Percentiles rank a stretch among this genome's conserved stretches.
phyloP scores from a whole-genome alignment of 2,329 filamentous ascomycete genomes.

The Zopfia rhizophila region DNA sequence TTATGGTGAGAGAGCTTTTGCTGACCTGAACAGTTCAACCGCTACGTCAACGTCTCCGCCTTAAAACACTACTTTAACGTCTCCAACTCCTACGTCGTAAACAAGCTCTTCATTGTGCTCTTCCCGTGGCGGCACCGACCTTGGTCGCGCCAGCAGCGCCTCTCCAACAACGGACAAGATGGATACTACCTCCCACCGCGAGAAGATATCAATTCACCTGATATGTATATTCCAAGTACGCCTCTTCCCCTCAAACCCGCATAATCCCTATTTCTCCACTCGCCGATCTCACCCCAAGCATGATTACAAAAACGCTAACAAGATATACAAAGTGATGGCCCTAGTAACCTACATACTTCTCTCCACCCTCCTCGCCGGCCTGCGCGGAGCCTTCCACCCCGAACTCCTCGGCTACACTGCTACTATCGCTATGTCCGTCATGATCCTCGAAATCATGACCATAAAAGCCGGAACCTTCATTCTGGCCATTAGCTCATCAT shows the following conservation, averaged over 20 bases:
- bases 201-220: slow-evolving; percentile 96
- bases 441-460: slow-evolving; percentile 87
- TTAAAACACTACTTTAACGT: slow-evolving; percentile 99
- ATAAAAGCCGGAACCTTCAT: slow-evolving; percentile 94
- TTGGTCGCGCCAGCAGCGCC: slow-evolving; percentile 89
- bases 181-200: slow-evolving; percentile 88
- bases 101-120: slow-evolving; percentile 91
- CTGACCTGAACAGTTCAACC: slow-evolving; percentile 69
- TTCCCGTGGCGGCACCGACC: slow-evolving; percentile 98
- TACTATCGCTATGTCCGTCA: slow-evolving; percentile 82
- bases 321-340: slow-evolving; percentile 80
- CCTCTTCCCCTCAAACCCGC: background rate
- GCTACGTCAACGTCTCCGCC: slow-evolving; percentile 90
- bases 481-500: slow-evolving; percentile 91
- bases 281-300: background rate
- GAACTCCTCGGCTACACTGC: slow-evolving; percentile 92
- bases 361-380: slow-evolving; percentile 87
- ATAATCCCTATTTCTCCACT: slow-evolving; percentile 8
- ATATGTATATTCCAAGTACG: slow-evolving; percentile 90
- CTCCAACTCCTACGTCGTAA: slow-evolving; percentile 94
- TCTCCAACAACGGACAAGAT: slow-evolving; percentile 64
- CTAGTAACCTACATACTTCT: slow-evolving; percentile 97
- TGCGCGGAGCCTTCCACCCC: slow-evolving; percentile 91
- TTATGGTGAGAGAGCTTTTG: slow-evolving; percentile 21
- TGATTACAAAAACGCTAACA: slow-evolving; percentile 12